phyloP scores from a whole-genome alignment of 371 early-diverging fungal genomes.

The Lichtheimia ramosa region DNA sequence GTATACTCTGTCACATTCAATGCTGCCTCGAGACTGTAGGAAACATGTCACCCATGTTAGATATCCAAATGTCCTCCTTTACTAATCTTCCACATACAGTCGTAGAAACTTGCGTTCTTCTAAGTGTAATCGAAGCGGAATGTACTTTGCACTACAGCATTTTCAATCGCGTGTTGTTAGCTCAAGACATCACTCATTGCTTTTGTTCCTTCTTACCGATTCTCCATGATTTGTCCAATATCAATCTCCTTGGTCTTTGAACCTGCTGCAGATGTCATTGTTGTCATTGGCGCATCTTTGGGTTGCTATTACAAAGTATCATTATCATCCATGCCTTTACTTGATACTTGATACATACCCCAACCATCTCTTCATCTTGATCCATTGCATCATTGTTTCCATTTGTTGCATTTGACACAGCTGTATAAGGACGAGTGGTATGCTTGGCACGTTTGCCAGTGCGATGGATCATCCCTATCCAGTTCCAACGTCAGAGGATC shows the following conservation, averaged over 20 bases:
- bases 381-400: slow-evolving; percentile 11
- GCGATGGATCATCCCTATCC: slow-evolving; percentile 76
- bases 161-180: too few species aligned
- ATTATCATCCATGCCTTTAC: too few species aligned
- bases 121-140: slow-evolving; percentile 87
- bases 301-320: background rate
- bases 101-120: slow-evolving; percentile 89
- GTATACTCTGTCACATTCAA: slow-evolving; percentile 83
- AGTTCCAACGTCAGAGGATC: background rate
- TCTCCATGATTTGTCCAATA: slow-evolving; percentile 74
- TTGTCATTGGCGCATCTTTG: background rate
- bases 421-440: slow-evolving; percentile 33
- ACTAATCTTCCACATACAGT: slow-evolving; percentile 48
- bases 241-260: slow-evolving; percentile 18
- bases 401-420: background rate
- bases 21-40: slow-evolving; percentile 78
- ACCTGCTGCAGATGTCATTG: background rate
- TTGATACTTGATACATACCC: too few species aligned
- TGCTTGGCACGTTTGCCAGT: slow-evolving; percentile 80
- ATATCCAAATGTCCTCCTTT: slow-evolving; percentile 4
- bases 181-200: too few species aligned
- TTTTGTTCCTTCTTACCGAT: slow-evolving; percentile 46
- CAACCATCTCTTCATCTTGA: slow-evolving; percentile 9
- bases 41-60: slow-evolving; percentile 1
- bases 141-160: slow-evolving; percentile 69